Conservation (phyloP, 495 filamentous ascomycete species). For the Niebla homalea region DNA sequence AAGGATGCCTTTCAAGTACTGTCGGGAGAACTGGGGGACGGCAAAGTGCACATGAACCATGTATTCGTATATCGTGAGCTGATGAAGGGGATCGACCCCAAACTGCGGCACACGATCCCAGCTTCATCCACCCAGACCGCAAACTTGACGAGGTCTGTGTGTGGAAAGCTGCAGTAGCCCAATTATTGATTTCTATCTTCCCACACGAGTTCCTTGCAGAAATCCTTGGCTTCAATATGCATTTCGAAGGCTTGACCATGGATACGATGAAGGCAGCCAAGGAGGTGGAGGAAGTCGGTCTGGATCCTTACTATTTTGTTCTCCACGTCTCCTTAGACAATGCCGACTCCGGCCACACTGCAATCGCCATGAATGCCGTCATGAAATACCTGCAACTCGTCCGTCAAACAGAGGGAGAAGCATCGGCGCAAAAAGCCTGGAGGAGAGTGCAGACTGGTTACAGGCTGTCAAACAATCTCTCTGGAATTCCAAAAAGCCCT, state of each 20-base stretch:
- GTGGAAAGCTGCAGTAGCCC: slow-evolving; percentile 35
- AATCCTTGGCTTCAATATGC: slow-evolving; percentile 39
- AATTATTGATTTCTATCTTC: slow-evolving; percentile 34
- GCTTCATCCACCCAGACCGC: slow-evolving; percentile 25
- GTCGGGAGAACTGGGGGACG: slow-evolving; percentile 38
- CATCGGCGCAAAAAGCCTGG: slow-evolving; percentile 25
- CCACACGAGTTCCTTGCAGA: slow-evolving; percentile 38
- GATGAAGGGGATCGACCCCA: slow-evolving; percentile 22
- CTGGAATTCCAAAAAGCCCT: slow-evolving; percentile 14
- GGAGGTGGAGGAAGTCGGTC: slow-evolving; percentile 30
- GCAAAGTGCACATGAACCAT: slow-evolving; percentile 33
- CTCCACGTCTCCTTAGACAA: slow-evolving; percentile 41
- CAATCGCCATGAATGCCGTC: slow-evolving; percentile 30
- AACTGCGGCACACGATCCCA: slow-evolving; percentile 17
- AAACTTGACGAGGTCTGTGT: slow-evolving; percentile 20
- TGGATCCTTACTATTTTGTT: slow-evolving; percentile 37
- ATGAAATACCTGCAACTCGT: slow-evolving; percentile 26
- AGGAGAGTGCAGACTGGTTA: slow-evolving; percentile 36
- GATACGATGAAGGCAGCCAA: slow-evolving; percentile 28
- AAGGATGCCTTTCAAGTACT: slow-evolving; percentile 37
- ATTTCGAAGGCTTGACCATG: slow-evolving; percentile 31
- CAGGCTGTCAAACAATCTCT: slow-evolving; percentile 24
- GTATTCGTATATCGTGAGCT: slow-evolving; percentile 30
- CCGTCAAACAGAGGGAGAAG: slow-evolving; percentile 13
- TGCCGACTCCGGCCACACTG: slow-evolving; percentile 32